Evolutionary conservation across 2,329 filamentous ascomycete species (phyloP).

Genomic region (Diaporthe helianthi): DNA sequence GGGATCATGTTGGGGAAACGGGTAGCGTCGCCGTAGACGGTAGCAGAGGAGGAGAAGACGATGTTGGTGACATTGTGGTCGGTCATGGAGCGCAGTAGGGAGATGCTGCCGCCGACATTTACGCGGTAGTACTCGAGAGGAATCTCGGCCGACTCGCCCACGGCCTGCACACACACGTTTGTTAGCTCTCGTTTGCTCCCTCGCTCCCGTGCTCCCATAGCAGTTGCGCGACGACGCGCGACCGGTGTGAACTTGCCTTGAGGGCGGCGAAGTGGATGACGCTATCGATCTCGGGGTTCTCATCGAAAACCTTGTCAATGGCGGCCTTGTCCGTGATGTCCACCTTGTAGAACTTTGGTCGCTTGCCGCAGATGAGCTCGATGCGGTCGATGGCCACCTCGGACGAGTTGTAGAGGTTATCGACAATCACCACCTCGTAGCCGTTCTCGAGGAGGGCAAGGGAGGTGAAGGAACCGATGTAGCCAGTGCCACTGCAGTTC

Average conservation of each 20-base stretch:
- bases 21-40: constrained; percentile 97
- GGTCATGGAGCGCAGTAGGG: constrained; percentile 85
- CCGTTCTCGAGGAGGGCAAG: constrained; percentile 90
- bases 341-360: constrained; percentile 81
- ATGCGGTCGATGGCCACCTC: constrained; percentile 92
- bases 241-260: constrained; percentile 67
- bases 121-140: constrained; percentile 97
- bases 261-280: constrained; percentile 98
- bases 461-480: constrained; percentile 97
- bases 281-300: constrained; percentile 92
- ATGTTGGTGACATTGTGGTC: constrained; percentile 94
- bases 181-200: background rate
- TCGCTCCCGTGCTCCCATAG: background rate
- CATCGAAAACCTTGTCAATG: constrained; percentile 85
- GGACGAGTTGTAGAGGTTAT: constrained; percentile 97
- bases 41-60: constrained; percentile 97
- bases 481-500: constrained; percentile 84
- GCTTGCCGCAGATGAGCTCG: constrained; percentile 89
- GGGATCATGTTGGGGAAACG: constrained; percentile 98
- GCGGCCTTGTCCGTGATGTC: constrained; percentile 88
- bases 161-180: constrained; percentile 65
- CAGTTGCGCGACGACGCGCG: constrained; percentile 1
- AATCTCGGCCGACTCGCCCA: constrained; percentile 92
- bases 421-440: constrained; percentile 96
- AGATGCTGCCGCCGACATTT: constrained; percentile 92